A percentile compares a stretch with the other conserved stretches of the same genome.
Evolutionary conservation across 169 alveolate species (phyloP).

Genomic region (Plasmodium malariae): DNA sequence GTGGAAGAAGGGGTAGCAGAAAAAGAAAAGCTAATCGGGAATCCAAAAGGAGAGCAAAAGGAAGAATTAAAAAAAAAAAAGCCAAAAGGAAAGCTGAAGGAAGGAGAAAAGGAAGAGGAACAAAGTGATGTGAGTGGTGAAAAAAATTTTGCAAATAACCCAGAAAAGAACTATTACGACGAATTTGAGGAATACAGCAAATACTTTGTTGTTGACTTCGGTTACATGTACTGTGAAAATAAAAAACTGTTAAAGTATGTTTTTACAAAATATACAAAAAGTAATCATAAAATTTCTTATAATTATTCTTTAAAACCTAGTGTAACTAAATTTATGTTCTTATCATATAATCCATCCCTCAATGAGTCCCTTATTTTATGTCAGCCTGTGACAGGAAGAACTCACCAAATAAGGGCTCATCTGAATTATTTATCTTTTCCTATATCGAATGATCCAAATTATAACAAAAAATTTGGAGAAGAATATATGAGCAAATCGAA

Average conservation of each 20-base stretch:
- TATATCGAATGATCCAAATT: constrained; percentile 87
- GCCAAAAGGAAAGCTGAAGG: no score
- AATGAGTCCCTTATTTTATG: constrained; percentile 92
- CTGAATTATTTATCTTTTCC: constrained; percentile 93
- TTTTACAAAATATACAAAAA: constrained; percentile 46
- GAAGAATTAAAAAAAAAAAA: no score
- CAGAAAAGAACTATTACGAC: not conserved
- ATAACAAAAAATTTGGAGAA: constrained; percentile 75
- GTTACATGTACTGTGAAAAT: constrained; percentile 74
- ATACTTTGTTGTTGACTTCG: constrained; percentile 70
- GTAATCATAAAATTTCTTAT: not conserved
- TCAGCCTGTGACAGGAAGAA: constrained; percentile 97
- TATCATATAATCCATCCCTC: constrained; percentile 89
- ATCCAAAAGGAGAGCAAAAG: no score
- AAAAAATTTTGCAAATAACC: not conserved
- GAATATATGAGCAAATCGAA: constrained; percentile 76
- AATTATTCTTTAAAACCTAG: constrained; percentile 77
- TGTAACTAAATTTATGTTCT: constrained; percentile 82
- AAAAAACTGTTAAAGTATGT: constrained; percentile 69
- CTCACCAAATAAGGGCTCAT: constrained; percentile 98
- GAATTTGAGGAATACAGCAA: constrained; percentile 21
- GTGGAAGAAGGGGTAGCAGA: not conserved
- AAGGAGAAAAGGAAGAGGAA: no score
- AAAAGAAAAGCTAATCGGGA: constrained; percentile 1
- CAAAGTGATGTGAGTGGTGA: not conserved